These are phyloP conservation scores for Sporothrix protearum DNA, from an alignment of 2,329 filamentous ascomycete species.

Conservation along the genomic window DNA sequence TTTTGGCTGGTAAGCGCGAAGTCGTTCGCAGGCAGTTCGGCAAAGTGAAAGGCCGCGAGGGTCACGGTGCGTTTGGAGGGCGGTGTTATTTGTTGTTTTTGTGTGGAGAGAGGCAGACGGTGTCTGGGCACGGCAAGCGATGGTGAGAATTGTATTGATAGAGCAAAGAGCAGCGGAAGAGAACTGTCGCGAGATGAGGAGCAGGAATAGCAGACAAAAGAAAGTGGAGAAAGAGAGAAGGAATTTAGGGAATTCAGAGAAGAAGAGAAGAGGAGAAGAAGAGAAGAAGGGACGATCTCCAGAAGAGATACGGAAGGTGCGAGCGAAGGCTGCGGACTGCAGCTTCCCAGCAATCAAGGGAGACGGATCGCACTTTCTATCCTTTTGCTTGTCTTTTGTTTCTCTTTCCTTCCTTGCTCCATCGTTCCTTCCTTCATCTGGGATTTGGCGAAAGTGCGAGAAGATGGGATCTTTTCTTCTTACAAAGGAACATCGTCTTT, in stretches of 20 bases:
- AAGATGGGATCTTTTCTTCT: not conserved
- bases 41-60: not conserved
- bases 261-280: too few species aligned
- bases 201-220: not conserved
- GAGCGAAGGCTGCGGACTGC: not conserved
- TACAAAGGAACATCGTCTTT: not conserved
- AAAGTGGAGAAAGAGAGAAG: constrained; percentile 11
- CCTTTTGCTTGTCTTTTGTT: not conserved
- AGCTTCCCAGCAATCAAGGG: not conserved
- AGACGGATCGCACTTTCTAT: not conserved
- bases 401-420: not conserved
- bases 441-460: not conserved
- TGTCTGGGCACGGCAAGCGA: not conserved
- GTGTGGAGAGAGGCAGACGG: not conserved
- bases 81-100: not conserved
- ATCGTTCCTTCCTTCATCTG: not conserved
- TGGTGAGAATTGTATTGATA: not conserved
- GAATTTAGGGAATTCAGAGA: constrained; percentile 4
- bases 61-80: not conserved
- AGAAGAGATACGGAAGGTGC: not conserved
- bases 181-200: not conserved
- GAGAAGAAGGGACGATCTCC: constrained; percentile 1
- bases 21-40: not conserved
- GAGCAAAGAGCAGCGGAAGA: not conserved
- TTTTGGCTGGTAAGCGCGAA: not conserved